A percentile compares a stretch with the other conserved stretches of the same genome.
Conservation (phyloP, 2,329 filamentous ascomycete species). For the Colletotrichum liriopes region DNA sequence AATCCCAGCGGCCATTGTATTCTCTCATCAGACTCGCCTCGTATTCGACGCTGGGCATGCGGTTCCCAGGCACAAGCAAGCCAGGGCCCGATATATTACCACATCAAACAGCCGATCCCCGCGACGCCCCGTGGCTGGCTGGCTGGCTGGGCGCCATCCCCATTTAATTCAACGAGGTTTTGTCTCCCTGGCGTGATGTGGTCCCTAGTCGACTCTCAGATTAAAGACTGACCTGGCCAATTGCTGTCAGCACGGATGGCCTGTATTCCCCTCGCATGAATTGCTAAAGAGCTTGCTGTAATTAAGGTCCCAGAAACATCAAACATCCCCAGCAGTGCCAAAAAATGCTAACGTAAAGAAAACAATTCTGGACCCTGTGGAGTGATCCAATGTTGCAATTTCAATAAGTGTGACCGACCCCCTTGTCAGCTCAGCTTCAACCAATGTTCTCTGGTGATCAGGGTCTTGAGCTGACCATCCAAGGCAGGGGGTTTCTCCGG, state of each 20-base stretch:
- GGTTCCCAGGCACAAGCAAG: background rate
- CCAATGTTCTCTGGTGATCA: constrained; percentile 19
- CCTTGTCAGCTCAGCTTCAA: constrained; percentile 14
- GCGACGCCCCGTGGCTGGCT: constrained; percentile 31
- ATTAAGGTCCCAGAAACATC: constrained; percentile 17
- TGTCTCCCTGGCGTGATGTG: constrained; percentile 28
- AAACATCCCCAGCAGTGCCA: constrained; percentile 6
- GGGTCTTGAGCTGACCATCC: constrained; percentile 32
- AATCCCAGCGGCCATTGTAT: background rate
- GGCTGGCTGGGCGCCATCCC: constrained; percentile 25
- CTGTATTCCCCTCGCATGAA: constrained; percentile 25
- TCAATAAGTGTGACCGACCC: constrained; percentile 1
- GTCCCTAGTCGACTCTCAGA: background rate
- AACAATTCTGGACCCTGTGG: constrained; percentile 17
- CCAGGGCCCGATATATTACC: constrained; percentile 17
- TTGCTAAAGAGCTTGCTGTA: constrained; percentile 17
- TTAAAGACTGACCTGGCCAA: background rate
- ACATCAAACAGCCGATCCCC: constrained; percentile 14
- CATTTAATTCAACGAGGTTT: background rate
- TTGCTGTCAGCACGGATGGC: background rate
- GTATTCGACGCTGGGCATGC: constrained; percentile 28
- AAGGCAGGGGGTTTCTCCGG: constrained; percentile 25
- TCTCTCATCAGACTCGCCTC: constrained; percentile 19
- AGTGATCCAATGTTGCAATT: constrained; percentile 28
- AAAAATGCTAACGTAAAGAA: background rate